Evolutionary conservation across 306 rosid species (phyloP), one percentile per base, ranked within the genome.

Genomic region (Quillaja saponaria): DNA sequence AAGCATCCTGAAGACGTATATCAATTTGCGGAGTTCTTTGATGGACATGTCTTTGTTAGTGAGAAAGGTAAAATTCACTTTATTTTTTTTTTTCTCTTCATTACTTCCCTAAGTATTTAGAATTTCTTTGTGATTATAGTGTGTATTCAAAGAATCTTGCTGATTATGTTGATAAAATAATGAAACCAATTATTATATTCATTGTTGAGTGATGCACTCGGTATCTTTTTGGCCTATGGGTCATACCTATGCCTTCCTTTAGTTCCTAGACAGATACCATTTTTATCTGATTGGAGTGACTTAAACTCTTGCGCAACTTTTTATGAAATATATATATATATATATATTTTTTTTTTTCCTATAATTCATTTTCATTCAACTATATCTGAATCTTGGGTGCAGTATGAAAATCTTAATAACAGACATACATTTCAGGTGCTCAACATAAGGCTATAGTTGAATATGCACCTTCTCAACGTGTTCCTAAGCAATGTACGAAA

Each of bases 381-480:
- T 25, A 25, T 25, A 25, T 25, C 2, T 25, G 31, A 25, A 25
- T 25, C 3, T 25, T 25, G 31, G 31, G 31, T 25, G 31, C 31
- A 1, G 31, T 25, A 39, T 39, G 44, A 59, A 58, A 67, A 34
- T 63, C 31, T 67, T 42, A 19, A 69, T 49, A 25, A 12, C 15
- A 46, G 44, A 40, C 34, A 14, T 49, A 71, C 56, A 66, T 44
- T 55, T 3, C 74, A 92, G 99, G 99, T 70, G 71, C 81, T 53
- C 99, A 85, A 62, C 77, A 72, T 76, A 92, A 81, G 80, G 79
- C 88, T 31, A 41, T 83, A 54, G 96, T 92, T 62, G 99, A 92
- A 77, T 92, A 92, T 67, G 90, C 99, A 37, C 99, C 99, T 72
- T 92, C 87, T 56, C 99, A 86, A 75, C 91, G 90, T 66, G 87